Conservation (phyloP, 768 basidiomycete genomes). For the Collybiopsis confluens region DNA sequence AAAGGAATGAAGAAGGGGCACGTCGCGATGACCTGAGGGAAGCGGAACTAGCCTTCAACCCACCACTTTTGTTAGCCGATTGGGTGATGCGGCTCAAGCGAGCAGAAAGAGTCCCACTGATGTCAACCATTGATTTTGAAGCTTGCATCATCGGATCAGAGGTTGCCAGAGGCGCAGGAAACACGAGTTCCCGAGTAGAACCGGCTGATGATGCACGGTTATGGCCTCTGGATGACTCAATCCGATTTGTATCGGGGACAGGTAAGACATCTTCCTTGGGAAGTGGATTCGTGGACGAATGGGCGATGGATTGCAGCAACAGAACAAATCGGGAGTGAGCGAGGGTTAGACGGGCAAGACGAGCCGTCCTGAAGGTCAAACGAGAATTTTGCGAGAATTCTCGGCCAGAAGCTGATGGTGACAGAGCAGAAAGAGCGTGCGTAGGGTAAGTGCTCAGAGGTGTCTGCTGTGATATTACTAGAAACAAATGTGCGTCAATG, state of each 20-base stretch:
- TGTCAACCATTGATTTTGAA: neutral
- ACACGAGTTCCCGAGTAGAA: constrained; percentile 49
- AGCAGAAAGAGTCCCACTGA: neutral
- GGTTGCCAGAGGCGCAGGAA: constrained; percentile 66
- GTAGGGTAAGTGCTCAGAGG: constrained; percentile 70
- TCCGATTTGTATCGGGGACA: constrained; percentile 12
- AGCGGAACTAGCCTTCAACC: neutral
- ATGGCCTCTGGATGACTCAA: neutral
- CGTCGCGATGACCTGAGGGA: neutral
- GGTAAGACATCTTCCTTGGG: constrained; percentile 38
- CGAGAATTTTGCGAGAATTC: neutral
- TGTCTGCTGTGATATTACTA: constrained; percentile 48
- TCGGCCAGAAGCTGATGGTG: constrained; percentile 35
- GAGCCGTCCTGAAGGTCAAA: constrained; percentile 9
- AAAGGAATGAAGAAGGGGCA: neutral
- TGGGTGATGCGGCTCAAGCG: neutral
- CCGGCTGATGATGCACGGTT: constrained; percentile 19
- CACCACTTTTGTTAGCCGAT: neutral
- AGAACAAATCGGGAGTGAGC: constrained; percentile 76
- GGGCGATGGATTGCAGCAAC: constrained; percentile 66
- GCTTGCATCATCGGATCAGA: constrained; percentile 21
- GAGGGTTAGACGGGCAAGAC: constrained; percentile 45
- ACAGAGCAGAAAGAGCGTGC: constrained; percentile 53
- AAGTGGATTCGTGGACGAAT: constrained; percentile 50
- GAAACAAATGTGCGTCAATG: constrained; percentile 35